A percentile compares a stretch with the other conserved stretches of the same genome.
phyloP scores from a whole-genome alignment of 2,329 filamentous ascomycete genomes.

The Cylindrodendrum hubeiense region DNA sequence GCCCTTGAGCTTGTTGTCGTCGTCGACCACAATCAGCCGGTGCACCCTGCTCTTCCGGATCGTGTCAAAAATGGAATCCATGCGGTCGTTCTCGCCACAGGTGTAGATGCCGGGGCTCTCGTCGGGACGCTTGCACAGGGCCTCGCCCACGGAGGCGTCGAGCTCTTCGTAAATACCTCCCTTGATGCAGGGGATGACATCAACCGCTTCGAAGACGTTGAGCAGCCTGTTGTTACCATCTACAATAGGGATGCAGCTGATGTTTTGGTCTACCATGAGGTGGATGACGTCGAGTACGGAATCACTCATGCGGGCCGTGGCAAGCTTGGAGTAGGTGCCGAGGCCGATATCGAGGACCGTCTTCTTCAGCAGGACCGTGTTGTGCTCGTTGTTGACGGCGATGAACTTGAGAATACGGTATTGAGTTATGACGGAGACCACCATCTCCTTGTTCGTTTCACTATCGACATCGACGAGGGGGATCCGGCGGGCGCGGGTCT shows the following conservation, averaged over 20 bases:
- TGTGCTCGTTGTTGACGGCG: conserved; percentile 87
- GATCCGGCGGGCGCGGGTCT: conserved; percentile 92
- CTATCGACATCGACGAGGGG: conserved; percentile 94
- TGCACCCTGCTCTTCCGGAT: conserved; percentile 96
- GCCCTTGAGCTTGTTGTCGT: conserved; percentile 86
- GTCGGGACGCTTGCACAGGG: conserved; percentile 85
- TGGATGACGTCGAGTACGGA: conserved; percentile 96
- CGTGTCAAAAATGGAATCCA: conserved; percentile 97
- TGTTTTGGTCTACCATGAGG: conserved; percentile 90
- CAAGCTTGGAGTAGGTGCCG: conserved; percentile 85
- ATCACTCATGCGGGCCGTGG: conserved; percentile 88
- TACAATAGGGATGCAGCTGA: conserved; percentile 93
- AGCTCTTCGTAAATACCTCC: conserved; percentile 93
- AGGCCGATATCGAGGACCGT: conserved; percentile 85
- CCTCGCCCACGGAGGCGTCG: conserved; percentile 87
- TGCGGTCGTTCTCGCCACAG: conserved; percentile 88
- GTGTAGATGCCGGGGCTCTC: conserved; percentile 98
- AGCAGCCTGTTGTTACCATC: conserved; percentile 83
- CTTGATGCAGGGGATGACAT: conserved; percentile 96
- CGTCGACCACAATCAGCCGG: conserved; percentile 91
- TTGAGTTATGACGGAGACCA: conserved; percentile 97
- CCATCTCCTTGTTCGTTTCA: conserved; percentile 91
- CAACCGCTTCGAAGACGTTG: conserved; percentile 97
- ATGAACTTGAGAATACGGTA: conserved; percentile 99
- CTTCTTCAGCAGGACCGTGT: conserved; percentile 90